Evolutionary conservation across 2,329 filamentous ascomycete genomes (phyloP), one percentile per base, ranked within the genome.

Genomic region (Xylariaceae sp.): DNA sequence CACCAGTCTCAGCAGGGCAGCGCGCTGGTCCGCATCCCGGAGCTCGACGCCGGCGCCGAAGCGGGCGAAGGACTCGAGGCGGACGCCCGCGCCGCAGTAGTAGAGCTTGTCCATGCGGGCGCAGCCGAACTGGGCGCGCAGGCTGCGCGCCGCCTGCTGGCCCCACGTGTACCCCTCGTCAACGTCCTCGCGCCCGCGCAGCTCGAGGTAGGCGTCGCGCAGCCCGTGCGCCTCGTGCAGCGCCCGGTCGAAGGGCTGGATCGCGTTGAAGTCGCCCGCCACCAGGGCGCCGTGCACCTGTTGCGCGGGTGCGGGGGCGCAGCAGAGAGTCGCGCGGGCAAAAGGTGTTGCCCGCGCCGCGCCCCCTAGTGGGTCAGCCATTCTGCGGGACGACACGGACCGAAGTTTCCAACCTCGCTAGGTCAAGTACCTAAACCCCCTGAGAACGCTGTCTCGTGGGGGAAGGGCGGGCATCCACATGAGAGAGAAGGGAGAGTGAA

Each of bases 241-340:
- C 1, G 53, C 58, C 11, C 51, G 42, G 47, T 76, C 72, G 37
- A 70, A 72, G 0, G 58, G 56, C 40, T 72, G 59, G 32, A 75
- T 73, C 6, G 71, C 70, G 27, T 77, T 77, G 33, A 75, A 60
- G 44, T 76, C 70, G 1, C 72, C 72, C 0, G 69, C 69, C 6
- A 70, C 44, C 2, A 74, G 40, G 3, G 62, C 63, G 1, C 58
- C 63, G n/a, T 59, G 43, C 0, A 67, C 49, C 0, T n/a, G n/a
- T n/a, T n/a, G n/a, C n/a, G n/a, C n/a, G n/a, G n/a, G n/a, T n/a
- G n/a, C n/a, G n/a, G n/a, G n/a, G n/a, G n/a, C n/a, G n/a, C n/a
- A n/a, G n/a, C n/a, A n/a, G n/a, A n/a, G n/a, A n/a, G n/a, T n/a
- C n/a, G n/a, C n/a, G n/a, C n/a, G n/a, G n/a, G n/a, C n/a, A n/a